Evolutionary conservation across 345 rosid genomes (phyloP).

Genomic region (Conringia planisiliqua): DNA sequence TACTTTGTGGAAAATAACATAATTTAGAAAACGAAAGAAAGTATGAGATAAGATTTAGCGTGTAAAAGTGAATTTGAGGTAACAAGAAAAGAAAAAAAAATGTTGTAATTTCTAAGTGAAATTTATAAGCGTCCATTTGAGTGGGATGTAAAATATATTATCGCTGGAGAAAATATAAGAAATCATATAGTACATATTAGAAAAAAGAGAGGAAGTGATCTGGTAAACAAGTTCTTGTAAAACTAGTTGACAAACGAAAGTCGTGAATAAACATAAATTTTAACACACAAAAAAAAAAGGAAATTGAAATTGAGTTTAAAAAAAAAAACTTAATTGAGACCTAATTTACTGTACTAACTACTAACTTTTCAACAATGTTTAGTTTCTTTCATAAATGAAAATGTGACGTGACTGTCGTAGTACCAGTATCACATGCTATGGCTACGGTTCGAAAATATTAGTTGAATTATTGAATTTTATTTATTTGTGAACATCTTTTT

Average conservation of each 20-base stretch:
- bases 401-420: slow-evolving; percentile 34
- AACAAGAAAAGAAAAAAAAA: neutral
- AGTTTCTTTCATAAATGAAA: slow-evolving; percentile 10
- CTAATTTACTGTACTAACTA: slow-evolving; percentile 4
- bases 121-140: slow-evolving; percentile 3
- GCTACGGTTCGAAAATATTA: slow-evolving; percentile 4
- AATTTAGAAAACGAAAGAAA: neutral
- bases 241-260: neutral
- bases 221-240: neutral
- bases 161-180: neutral
- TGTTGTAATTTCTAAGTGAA: neutral
- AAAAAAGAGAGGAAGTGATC: neutral
- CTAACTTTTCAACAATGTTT: neutral
- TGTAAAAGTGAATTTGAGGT: neutral
- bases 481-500: slow-evolving; percentile 13
- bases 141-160: neutral
- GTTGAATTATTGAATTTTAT: slow-evolving; percentile 11
- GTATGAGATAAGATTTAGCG: neutral
- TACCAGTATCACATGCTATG: slow-evolving; percentile 29
- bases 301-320: neutral
- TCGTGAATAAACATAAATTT: neutral
- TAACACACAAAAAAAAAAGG: neutral
- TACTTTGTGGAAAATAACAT: slow-evolving; percentile 49
- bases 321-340: neutral
- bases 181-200: neutral